Percentiles rank a stretch among this genome's conserved stretches.
These are phyloP conservation scores for Onygenales sp. DNA, from an alignment of 2,329 filamentous ascomycete species.

Conservation along the genomic window DNA sequence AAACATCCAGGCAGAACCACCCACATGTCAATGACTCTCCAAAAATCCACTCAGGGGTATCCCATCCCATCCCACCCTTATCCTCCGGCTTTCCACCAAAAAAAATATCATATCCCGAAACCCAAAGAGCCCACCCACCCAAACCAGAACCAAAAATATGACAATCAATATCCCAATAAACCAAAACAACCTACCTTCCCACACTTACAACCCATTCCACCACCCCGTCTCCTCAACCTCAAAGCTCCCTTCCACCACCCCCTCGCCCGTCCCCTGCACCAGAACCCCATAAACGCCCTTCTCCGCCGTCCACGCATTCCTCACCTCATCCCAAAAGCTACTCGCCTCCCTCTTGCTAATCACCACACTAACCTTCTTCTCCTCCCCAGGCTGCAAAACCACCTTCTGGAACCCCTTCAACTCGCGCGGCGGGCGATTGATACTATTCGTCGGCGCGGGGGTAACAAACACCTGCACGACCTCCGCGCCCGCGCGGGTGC, in stretches of 20 bases:
- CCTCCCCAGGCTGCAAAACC: slow-evolving; percentile 50
- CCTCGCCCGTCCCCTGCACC: slow-evolving; percentile 46
- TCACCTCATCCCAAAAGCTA: slow-evolving; percentile 62
- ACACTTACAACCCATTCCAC: slow-evolving; percentile 53
- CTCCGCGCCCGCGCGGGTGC: slow-evolving; percentile 43
- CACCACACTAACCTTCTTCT: slow-evolving; percentile 46
- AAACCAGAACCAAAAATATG: too few species aligned
- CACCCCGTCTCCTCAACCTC: slow-evolving; percentile 52
- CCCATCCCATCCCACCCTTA: too few species aligned
- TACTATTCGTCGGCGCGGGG: slow-evolving; percentile 37
- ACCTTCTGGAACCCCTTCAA: slow-evolving; percentile 59
- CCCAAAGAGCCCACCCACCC: too few species aligned
- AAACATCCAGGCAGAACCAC: too few species aligned
- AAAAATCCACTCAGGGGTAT: too few species aligned
- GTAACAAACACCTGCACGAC: slow-evolving; percentile 48
- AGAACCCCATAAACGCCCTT: slow-evolving; percentile 55
- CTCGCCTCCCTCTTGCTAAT: slow-evolving; percentile 55
- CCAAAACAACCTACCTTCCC: too few species aligned
- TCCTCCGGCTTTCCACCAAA: too few species aligned
- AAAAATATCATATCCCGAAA: too few species aligned
- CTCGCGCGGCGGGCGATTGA: slow-evolving; percentile 51
- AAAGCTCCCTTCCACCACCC: slow-evolving; percentile 38
- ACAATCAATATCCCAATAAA: too few species aligned
- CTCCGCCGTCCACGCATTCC: slow-evolving; percentile 57
- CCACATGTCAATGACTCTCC: too few species aligned